Conservation (phyloP, 805 yeast species). For the Kluyveromyces siamensis region DNA sequence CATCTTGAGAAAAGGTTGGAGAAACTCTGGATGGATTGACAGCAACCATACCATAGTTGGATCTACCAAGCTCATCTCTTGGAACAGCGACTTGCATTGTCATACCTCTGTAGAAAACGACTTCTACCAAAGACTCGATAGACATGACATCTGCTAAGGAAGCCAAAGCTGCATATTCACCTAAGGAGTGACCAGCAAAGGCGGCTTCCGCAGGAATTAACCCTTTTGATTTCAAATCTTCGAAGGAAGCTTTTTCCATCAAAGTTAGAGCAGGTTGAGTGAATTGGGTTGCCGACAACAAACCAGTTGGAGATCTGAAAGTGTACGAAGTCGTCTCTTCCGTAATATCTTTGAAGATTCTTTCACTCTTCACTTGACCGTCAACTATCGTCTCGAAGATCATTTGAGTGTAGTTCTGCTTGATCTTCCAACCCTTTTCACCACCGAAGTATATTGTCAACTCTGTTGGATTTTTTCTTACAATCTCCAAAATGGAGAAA, state of each 20-base stretch:
- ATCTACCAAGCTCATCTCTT: slow-evolving; percentile 89
- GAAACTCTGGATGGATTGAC: slow-evolving; percentile 93
- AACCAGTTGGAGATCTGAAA: slow-evolving; percentile 87
- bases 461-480: slow-evolving; percentile 90
- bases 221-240: slow-evolving; percentile 94
- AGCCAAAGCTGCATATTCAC: slow-evolving; percentile 97
- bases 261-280: slow-evolving; percentile 98
- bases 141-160: slow-evolving; percentile 99
- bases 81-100: slow-evolving; percentile 99
- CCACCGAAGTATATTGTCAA: slow-evolving; percentile 97
- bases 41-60: slow-evolving; percentile 99
- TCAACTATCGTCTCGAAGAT: slow-evolving; percentile 91
- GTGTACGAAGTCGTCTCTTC: slow-evolving; percentile 76
- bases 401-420: slow-evolving; percentile 93
- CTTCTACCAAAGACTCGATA: slow-evolving; percentile 91
- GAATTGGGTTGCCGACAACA: slow-evolving; percentile 95
- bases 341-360: slow-evolving; percentile 88
- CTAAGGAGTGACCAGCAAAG: slow-evolving; percentile 98
- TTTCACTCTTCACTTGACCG: slow-evolving; percentile 80
- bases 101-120: slow-evolving; percentile 99
- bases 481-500: slow-evolving; percentile 93
- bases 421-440: slow-evolving; percentile 88
- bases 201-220: slow-evolving; percentile 86
- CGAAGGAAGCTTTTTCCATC: slow-evolving; percentile 98
- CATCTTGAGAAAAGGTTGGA: slow-evolving; percentile 83